A percentile compares a stretch with the other conserved stretches of the same genome.
Evolutionary conservation across 2,329 filamentous ascomycete species (phyloP).

Genomic region (Aspergillus sclerotialis): DNA sequence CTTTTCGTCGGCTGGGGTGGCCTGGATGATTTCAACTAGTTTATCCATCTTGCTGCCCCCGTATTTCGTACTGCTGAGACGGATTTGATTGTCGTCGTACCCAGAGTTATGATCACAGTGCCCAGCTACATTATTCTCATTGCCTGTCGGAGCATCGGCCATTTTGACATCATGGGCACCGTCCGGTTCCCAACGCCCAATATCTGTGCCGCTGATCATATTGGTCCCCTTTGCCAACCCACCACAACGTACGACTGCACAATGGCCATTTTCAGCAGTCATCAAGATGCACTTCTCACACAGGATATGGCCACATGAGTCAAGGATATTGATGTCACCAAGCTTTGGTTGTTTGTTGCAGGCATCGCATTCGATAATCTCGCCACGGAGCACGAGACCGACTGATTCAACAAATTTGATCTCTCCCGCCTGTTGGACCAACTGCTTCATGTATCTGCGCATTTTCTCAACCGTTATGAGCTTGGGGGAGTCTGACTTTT

Average conservation of each 20-base stretch:
- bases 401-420: slow-evolving; percentile 18
- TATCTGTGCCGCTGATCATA: slow-evolving; percentile 31
- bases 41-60: slow-evolving; percentile 45
- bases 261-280: slow-evolving; percentile 24
- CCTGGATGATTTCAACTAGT: slow-evolving; percentile 39
- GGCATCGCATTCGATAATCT: slow-evolving; percentile 20
- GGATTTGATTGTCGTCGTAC: no score
- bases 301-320: slow-evolving; percentile 47
- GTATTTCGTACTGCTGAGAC: slow-evolving; percentile 8
- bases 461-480: slow-evolving; percentile 12
- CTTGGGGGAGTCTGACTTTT: background rate
- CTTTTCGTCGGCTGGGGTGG: slow-evolving; percentile 39
- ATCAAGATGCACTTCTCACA: slow-evolving; percentile 36
- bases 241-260: slow-evolving; percentile 35
- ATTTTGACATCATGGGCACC: no score
- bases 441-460: slow-evolving; percentile 14
- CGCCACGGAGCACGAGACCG: slow-evolving; percentile 6
- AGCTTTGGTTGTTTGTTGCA: slow-evolving; percentile 25
- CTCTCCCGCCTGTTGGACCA: slow-evolving; percentile 14
- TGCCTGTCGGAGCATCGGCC: no score
- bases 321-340: slow-evolving; percentile 34
- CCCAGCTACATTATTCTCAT: no score
- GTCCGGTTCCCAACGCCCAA: slow-evolving; percentile 29
- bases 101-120: no score
- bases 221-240: slow-evolving; percentile 32